Conservation (phyloP, 352 stramenopile species). For the Globisporangium irregulare region DNA sequence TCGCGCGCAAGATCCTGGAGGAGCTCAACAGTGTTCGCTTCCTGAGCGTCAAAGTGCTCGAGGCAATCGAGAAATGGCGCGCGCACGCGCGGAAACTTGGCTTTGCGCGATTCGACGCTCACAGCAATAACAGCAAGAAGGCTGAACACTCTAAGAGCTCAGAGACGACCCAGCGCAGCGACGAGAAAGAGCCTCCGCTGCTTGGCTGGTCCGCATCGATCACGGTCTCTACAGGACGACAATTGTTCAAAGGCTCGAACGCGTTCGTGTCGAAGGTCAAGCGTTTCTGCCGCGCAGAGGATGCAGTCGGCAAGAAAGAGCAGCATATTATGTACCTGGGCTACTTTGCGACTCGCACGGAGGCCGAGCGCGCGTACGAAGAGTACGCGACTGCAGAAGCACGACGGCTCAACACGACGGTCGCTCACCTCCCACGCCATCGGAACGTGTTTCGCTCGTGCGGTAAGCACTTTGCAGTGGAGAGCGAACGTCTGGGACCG, state of each 20-base stretch:
- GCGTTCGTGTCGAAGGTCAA: conserved; percentile 72
- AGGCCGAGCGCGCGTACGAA: conserved; percentile 74
- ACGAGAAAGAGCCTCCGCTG: conserved; percentile 22
- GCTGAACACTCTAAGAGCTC: not conserved
- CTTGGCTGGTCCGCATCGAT: conserved; percentile 72
- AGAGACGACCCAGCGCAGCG: not conserved
- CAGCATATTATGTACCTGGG: conserved; percentile 67
- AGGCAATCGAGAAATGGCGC: conserved; percentile 65
- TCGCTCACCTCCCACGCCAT: conserved; percentile 45
- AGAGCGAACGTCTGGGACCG: conserved; percentile 62
- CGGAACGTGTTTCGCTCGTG: conserved; percentile 74
- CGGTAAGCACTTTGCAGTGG: conserved; percentile 77
- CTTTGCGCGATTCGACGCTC: conserved; percentile 38
- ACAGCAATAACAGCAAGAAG: not conserved
- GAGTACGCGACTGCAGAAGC: conserved; percentile 57
- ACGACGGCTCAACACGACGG: conserved; percentile 60
- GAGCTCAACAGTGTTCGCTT: conserved; percentile 60
- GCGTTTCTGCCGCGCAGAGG: conserved; percentile 60
- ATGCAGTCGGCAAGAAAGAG: conserved; percentile 51
- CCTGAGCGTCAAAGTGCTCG: conserved; percentile 66
- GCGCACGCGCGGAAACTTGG: conserved; percentile 46
- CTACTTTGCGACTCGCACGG: conserved; percentile 58
- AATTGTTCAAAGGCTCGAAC: conserved; percentile 70
- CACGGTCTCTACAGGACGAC: conserved; percentile 55
- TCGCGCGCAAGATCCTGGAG: conserved; percentile 32